phyloP scores from a whole-genome alignment of 2,329 filamentous ascomycete species.

The Colletotrichum sp. region DNA sequence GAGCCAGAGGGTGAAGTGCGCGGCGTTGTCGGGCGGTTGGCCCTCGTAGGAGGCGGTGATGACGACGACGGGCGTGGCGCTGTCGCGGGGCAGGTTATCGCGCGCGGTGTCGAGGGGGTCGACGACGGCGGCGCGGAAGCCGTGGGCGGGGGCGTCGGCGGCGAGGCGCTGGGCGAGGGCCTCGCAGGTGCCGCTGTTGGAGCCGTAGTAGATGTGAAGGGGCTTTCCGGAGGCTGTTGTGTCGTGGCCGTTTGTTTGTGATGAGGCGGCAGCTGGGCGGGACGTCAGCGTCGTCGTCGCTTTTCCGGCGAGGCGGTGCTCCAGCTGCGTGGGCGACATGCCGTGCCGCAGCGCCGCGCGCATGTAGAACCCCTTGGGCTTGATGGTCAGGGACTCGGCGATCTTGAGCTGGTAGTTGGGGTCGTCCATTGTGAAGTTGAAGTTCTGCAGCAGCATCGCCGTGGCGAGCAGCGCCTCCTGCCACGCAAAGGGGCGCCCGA shows the following conservation, averaged over 20 bases:
- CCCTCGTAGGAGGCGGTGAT: slow-evolving; percentile 75
- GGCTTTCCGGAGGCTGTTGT: slow-evolving; percentile 30
- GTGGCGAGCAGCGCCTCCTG: slow-evolving; percentile 53
- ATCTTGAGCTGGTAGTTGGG: slow-evolving; percentile 58
- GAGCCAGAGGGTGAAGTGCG: slow-evolving; percentile 69
- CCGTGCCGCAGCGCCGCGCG: slow-evolving; percentile 55
- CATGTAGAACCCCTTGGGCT: slow-evolving; percentile 66
- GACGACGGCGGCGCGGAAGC: slow-evolving; percentile 56
- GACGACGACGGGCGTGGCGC: slow-evolving; percentile 58
- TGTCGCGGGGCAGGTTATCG: slow-evolving; percentile 58
- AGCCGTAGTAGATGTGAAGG: slow-evolving; percentile 71
- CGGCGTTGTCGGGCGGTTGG: slow-evolving; percentile 72
- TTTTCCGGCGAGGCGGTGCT: slow-evolving; percentile 46
- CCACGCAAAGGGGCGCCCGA: slow-evolving; percentile 59
- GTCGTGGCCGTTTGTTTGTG: slow-evolving; percentile 1
- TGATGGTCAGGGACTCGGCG: slow-evolving; percentile 62
- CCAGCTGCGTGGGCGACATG: slow-evolving; percentile 43
- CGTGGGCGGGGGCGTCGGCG: slow-evolving; percentile 56
- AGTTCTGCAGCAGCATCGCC: slow-evolving; percentile 69
- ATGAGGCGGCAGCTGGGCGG: not conserved
- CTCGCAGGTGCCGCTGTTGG: slow-evolving; percentile 74
- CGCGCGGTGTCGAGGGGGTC: slow-evolving; percentile 63
- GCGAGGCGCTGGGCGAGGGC: slow-evolving; percentile 66
- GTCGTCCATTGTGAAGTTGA: slow-evolving; percentile 67
- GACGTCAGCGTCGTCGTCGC: not conserved